These are phyloP conservation scores for Melaleuca alternifolia DNA, from an alignment of 345 rosid species.

Conservation along the genomic window DNA sequence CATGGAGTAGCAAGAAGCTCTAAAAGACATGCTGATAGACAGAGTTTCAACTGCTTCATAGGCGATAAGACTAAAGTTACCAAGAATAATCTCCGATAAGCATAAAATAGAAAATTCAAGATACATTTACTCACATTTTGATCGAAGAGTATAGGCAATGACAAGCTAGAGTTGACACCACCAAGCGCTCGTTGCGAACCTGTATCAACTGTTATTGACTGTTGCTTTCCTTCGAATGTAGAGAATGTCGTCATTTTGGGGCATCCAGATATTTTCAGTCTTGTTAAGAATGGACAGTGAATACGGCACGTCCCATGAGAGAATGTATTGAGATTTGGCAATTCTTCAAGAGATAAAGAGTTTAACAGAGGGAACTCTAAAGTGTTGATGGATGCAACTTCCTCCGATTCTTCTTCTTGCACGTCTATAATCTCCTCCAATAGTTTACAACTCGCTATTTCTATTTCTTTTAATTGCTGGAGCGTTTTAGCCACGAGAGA, in stretches of 20 bases:
- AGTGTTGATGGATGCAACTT: neutral
- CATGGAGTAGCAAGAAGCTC: neutral
- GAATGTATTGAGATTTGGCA: neutral
- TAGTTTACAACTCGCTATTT: neutral
- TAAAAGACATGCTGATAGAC: neutral
- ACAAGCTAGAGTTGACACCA: too few relatives aligned
- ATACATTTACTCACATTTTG: neutral
- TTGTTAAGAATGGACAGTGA: neutral
- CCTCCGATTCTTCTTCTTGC: neutral
- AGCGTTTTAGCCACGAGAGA: constrained; percentile 6
- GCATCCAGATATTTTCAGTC: neutral
- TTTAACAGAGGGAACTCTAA: neutral
- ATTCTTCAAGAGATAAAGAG: neutral
- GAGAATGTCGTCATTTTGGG: neutral
- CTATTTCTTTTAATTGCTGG: neutral
- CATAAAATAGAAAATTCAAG: neutral
- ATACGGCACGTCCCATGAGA: neutral
- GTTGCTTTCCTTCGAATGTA: neutral
- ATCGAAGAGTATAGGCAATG: neutral
- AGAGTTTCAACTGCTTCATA: neutral
- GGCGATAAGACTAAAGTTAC: too few relatives aligned
- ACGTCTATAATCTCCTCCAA: neutral
- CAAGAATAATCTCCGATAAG: neutral
- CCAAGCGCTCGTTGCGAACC: too few relatives aligned
- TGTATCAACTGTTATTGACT: too few relatives aligned